A percentile compares a stretch with the other conserved stretches of the same genome.
Conservation (phyloP, 495 filamentous ascomycete species). For the Aspergillus indologenus region DNA sequence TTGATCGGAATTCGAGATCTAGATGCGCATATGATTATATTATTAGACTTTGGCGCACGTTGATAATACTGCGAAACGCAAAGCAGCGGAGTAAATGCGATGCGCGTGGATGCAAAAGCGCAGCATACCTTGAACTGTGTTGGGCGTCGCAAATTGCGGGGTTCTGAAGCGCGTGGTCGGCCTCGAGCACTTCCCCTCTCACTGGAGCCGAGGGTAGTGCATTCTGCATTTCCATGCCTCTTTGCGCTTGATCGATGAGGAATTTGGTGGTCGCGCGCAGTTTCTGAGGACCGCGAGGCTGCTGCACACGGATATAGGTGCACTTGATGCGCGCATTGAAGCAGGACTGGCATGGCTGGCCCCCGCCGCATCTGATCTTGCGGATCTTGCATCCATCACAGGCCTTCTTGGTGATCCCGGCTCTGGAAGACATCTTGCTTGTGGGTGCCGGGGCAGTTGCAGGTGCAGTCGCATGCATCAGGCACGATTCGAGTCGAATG, state of each 20-base stretch:
- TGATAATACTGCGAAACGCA: too few species aligned
- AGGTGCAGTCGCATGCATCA: neutral
- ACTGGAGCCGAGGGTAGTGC: neutral
- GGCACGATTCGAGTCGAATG: neutral
- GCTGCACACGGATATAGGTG: conserved; percentile 35
- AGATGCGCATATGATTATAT: neutral
- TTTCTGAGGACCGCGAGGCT: conserved; percentile 33
- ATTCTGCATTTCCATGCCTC: neutral
- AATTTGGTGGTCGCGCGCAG: conserved; percentile 29
- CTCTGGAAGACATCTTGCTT: conserved; percentile 15
- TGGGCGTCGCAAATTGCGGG: neutral
- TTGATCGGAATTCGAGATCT: conserved; percentile 25
- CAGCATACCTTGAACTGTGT: neutral
- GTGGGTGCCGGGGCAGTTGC: neutral
- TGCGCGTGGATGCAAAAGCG: too few species aligned
- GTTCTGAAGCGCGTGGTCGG: neutral
- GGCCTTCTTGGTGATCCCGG: conserved; percentile 24
- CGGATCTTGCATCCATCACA: conserved; percentile 36
- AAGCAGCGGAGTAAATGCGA: too few species aligned
- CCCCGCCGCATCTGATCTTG: conserved; percentile 30
- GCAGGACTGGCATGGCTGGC: conserved; percentile 30
- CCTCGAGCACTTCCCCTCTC: conserved; percentile 1
- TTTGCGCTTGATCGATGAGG: conserved; percentile 22
- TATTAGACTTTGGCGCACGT: too few species aligned
- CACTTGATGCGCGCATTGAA: conserved; percentile 34